Conservation (phyloP, 805 yeast genomes). For the Cyberlindnera veronae region DNA sequence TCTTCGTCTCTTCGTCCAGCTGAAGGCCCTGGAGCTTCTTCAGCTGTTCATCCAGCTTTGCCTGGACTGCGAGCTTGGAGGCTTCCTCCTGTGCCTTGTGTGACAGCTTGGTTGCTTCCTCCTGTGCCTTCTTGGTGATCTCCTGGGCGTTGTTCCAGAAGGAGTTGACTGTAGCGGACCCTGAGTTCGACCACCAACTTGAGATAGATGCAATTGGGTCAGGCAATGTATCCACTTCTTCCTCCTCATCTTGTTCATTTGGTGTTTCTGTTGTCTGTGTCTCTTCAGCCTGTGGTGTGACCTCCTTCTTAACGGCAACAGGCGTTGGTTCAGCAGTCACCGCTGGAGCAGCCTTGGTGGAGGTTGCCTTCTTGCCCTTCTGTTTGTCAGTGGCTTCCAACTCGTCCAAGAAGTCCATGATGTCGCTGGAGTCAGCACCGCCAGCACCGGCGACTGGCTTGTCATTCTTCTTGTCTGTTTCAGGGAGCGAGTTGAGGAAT, state of each 20-base stretch:
- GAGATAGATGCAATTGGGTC: slow-evolving; percentile 67
- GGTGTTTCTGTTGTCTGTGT: slow-evolving; percentile 17
- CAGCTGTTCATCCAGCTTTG: slow-evolving; percentile 27
- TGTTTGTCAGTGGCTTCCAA: slow-evolving; percentile 41
- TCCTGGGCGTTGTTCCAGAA: slow-evolving; percentile 65
- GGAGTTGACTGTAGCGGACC: slow-evolving; percentile 60
- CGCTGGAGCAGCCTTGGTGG: slow-evolving; percentile 2
- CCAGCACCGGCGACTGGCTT: slow-evolving; percentile 26
- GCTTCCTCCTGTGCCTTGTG: slow-evolving; percentile 35
- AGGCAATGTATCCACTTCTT: slow-evolving; percentile 27
- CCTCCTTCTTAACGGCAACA: neutral
- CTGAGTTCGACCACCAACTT: slow-evolving; percentile 73
- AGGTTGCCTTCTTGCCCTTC: slow-evolving; percentile 16
- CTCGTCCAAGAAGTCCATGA: slow-evolving; percentile 54
- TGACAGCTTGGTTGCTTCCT: slow-evolving; percentile 24
- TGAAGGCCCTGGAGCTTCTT: slow-evolving; percentile 32
- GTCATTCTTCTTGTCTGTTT: slow-evolving; percentile 27
- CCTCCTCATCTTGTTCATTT: slow-evolving; percentile 15
- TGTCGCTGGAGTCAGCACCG: slow-evolving; percentile 34
- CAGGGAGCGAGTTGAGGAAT: slow-evolving; percentile 77
- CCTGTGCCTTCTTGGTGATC: slow-evolving; percentile 37
- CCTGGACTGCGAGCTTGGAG: slow-evolving; percentile 30
- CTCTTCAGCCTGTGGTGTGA: slow-evolving; percentile 13
- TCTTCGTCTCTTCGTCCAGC: slow-evolving; percentile 17
- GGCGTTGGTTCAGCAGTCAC: neutral